Percentiles rank a stretch among this genome's conserved stretches.
phyloP scores from a whole-genome alignment of 306 rosid genomes.

The Bauhinia variegata region DNA sequence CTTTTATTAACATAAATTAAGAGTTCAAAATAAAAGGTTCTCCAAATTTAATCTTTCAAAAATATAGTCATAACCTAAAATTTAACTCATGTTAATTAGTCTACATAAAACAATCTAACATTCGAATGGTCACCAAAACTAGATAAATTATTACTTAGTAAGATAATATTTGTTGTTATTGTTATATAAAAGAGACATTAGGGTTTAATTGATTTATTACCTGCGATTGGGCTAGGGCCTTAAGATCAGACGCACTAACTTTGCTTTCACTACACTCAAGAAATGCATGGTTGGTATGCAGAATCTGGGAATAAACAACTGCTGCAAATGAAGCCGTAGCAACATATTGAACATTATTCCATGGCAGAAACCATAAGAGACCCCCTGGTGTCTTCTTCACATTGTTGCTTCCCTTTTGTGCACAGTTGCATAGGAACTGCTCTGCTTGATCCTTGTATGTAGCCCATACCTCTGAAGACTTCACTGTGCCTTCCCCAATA shows the following conservation, averaged over 20 bases:
- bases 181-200: too few relatives aligned
- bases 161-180: too few relatives aligned
- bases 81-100: too few relatives aligned
- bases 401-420: constrained; percentile 50
- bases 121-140: too few relatives aligned
- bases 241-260: constrained; percentile 45
- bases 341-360: constrained; percentile 59
- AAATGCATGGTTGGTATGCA: constrained; percentile 30
- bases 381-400: constrained; percentile 49
- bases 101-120: too few relatives aligned
- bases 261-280: constrained; percentile 35
- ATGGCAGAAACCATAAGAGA: constrained; percentile 53
- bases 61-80: too few relatives aligned
- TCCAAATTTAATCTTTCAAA: too few relatives aligned
- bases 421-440: constrained; percentile 55
- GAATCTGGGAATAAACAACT: constrained; percentile 47
- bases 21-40: too few relatives aligned
- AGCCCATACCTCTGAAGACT: constrained; percentile 39
- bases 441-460: constrained; percentile 57
- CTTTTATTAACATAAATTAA: too few relatives aligned
- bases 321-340: constrained; percentile 51
- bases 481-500: constrained; percentile 53
- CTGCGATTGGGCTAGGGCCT: constrained; percentile 47
- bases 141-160: too few relatives aligned
- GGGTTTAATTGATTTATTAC: constrained; percentile 17